Conservation (phyloP, 2,329 filamentous ascomycete genomes). For the Tolypocladium inflatum region DNA sequence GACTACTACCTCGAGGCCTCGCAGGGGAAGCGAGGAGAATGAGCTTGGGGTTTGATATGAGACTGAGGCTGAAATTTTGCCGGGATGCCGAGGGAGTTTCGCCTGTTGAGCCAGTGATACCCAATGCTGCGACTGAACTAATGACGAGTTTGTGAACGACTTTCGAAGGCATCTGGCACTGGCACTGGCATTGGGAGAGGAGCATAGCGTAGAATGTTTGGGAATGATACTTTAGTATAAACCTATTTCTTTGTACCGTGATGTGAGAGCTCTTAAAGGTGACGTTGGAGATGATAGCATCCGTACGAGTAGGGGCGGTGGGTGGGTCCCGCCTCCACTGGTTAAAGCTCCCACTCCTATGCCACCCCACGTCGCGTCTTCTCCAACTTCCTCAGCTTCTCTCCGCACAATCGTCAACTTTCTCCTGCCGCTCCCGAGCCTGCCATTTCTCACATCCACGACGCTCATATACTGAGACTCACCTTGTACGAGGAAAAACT, state of each 20-base stretch:
- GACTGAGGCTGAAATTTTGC: background rate
- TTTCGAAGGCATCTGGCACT: background rate
- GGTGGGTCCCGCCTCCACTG: background rate
- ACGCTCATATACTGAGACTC: background rate
- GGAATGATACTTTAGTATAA: background rate
- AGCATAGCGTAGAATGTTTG: background rate
- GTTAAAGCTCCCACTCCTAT: background rate
- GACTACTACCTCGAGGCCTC: background rate
- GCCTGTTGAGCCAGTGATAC: background rate
- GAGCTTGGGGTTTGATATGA: background rate
- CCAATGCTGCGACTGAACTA: background rate
- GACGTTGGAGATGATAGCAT: background rate
- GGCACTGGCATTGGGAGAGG: background rate
- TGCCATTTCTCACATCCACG: background rate
- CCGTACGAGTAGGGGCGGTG: too few relatives aligned
- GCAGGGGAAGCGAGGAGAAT: background rate
- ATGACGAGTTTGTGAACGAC: background rate
- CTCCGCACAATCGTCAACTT: background rate
- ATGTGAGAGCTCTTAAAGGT: background rate
- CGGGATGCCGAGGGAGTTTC: background rate
- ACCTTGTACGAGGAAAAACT: background rate
- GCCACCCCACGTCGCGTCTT: background rate
- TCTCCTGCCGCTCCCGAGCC: background rate
- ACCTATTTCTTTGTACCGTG: background rate
- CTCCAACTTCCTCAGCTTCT: background rate